Evolutionary conservation across 2,329 filamentous ascomycete genomes (phyloP).

Genomic region (Dactylellina leptospora): DNA sequence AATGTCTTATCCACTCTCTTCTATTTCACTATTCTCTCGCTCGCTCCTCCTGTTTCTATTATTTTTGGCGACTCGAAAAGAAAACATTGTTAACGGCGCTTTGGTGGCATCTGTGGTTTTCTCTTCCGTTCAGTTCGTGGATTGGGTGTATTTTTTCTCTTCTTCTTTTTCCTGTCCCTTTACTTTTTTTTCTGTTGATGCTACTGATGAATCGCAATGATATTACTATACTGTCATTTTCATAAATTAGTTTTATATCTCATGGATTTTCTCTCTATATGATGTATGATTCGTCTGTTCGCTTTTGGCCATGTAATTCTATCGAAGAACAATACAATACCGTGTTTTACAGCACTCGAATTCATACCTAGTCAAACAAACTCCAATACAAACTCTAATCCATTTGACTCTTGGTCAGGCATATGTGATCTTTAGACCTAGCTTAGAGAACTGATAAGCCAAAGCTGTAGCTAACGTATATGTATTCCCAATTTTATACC

Average conservation of each 20-base stretch:
- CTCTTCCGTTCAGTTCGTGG: conserved; percentile 2
- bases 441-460: neutral
- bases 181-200: conserved; percentile 9
- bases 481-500: neutral
- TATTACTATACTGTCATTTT: conserved; percentile 12
- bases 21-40: conserved; percentile 5
- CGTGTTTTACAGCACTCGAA: neutral
- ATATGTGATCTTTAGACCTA: too few relatives aligned
- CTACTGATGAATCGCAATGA: conserved; percentile 5
- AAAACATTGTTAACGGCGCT: conserved; percentile 53
- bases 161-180: conserved; percentile 1
- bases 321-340: conserved; percentile 5
- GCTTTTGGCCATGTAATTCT: conserved; percentile 4
- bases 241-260: neutral
- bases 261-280: neutral
- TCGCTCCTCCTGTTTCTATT: conserved; percentile 29
- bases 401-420: too few relatives aligned
- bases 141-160: conserved; percentile 9
- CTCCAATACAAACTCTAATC: too few relatives aligned
- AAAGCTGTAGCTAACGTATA: too few relatives aligned
- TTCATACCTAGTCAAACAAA: too few relatives aligned
- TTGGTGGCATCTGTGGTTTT: conserved; percentile 42
- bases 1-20: neutral
- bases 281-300: neutral
- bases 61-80: conserved; percentile 23